These are phyloP conservation scores for Hagleromyces aurorensis DNA, from an alignment of 805 yeast genomes.

Conservation along the genomic window DNA sequence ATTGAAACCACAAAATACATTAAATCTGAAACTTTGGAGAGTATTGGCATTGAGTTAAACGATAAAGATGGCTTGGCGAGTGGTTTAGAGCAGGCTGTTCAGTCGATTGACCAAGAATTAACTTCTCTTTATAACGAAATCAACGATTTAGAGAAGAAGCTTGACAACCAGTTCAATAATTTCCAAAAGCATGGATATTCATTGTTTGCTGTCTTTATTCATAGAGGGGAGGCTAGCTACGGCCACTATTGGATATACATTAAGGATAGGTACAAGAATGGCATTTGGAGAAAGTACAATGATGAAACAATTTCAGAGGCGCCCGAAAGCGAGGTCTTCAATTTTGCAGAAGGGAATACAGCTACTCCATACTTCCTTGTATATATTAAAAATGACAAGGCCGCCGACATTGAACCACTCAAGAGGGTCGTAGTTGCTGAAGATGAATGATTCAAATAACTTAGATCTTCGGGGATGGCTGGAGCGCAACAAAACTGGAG, in stretches of 20 bases:
- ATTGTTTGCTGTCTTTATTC: constrained; percentile 87
- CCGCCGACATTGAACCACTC: constrained; percentile 54
- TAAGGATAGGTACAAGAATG: constrained; percentile 54
- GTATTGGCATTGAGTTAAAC: constrained; percentile 35
- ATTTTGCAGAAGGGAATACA: constrained; percentile 58
- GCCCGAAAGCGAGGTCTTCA: constrained; percentile 52
- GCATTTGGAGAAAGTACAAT: constrained; percentile 78
- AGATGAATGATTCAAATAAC: no score
- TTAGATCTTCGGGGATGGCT: no score
- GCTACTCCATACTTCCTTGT: constrained; percentile 94
- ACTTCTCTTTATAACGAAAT: constrained; percentile 36
- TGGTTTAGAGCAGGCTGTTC: constrained; percentile 39
- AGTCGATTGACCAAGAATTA: constrained; percentile 40
- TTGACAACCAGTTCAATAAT: constrained; percentile 53
- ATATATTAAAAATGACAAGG: constrained; percentile 60
- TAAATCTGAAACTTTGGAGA: constrained; percentile 36
- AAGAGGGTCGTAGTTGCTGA: constrained; percentile 43
- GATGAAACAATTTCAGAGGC: constrained; percentile 93
- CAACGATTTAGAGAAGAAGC: constrained; percentile 37
- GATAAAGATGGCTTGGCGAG: constrained; percentile 12
- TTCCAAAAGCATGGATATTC: constrained; percentile 65
- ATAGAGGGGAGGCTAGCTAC: constrained; percentile 90
- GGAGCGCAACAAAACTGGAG: no score
- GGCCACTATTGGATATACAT: constrained; percentile 98
- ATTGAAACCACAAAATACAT: constrained; percentile 52